Base-by-base conservation (phyloP, 306 rosid species). In the Bauhinia variegata region DNA sequence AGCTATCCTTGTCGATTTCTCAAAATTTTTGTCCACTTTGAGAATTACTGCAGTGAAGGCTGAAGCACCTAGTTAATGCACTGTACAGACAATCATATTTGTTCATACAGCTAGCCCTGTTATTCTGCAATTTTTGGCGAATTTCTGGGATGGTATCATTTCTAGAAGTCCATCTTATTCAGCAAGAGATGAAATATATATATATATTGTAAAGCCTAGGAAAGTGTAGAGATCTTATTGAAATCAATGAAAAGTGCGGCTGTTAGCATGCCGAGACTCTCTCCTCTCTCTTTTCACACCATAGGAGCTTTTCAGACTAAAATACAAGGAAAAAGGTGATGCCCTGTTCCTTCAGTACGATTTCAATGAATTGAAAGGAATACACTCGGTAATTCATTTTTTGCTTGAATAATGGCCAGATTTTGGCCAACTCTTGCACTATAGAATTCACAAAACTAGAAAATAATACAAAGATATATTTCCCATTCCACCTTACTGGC, bases 51-150 rank as follows among this genome's bases (percentile, higher is more conserved):
- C n/a, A n/a, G n/a, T n/a, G n/a, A n/a, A n/a, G n/a, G n/a, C n/a
- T n/a, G n/a, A n/a, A n/a, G n/a, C n/a, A n/a, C n/a, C n/a, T 72
- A 37, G 57, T 52, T 58, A 28, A 57, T 79, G 67, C 30, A 81
- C 91, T 85, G 85, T 60, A 86, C 85, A 86, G 86, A 37, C 55
- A 52, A 50, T 48, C 70, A 64, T 82, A 47, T 41, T 68, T 68
- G 75, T 76, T 78, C 30, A 50, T 65, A 54, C 68, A 71, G 63
- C 64, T 77, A 23, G 54, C 81, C 96, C 88, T 73, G 85, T 65
- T 54, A 82, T 92, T 81, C 78, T 78, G 79, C 88, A 38, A 56
- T 72, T 93, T 92, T 92, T 84, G 68, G 87, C 65, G 54, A 90
- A 86, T 81, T 76, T 82, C 87, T 73, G 79, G 93, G 84, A 70